These are phyloP conservation scores for Tulasnella sp. DNA, from an alignment of 768 basidiomycete species.

Conservation along the genomic window DNA sequence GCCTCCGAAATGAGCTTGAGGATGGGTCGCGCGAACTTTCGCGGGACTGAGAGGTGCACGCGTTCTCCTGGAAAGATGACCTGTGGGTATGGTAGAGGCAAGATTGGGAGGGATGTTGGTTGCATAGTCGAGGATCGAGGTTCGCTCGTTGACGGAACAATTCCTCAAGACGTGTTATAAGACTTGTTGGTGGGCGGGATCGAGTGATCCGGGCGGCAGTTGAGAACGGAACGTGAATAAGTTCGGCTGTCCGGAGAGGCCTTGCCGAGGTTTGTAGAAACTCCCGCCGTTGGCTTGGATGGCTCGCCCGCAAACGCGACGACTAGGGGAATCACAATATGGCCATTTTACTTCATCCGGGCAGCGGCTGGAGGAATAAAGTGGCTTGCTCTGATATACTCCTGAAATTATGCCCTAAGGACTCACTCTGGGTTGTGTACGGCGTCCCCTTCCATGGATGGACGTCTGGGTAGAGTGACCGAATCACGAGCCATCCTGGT, in stretches of 20 bases:
- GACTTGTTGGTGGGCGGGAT: background rate
- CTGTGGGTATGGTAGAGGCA: constrained; percentile 58
- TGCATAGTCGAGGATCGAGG: background rate
- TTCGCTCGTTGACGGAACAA: background rate
- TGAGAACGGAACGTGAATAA: background rate
- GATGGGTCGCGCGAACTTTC: constrained; percentile 49
- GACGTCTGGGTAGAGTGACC: too few species aligned
- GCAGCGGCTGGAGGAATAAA: too few species aligned
- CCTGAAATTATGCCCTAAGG: too few species aligned
- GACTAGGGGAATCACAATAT: too few species aligned
- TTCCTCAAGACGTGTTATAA: background rate
- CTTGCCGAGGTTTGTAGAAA: background rate
- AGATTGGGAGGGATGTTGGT: constrained; percentile 38
- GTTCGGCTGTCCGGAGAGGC: background rate
- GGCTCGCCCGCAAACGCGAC: too few species aligned
- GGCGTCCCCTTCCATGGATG: too few species aligned
- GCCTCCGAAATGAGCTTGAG: constrained; percentile 57
- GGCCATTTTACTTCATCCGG: too few species aligned
- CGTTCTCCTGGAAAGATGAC: constrained; percentile 65
- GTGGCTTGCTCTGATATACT: too few species aligned
- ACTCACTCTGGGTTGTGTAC: too few species aligned
- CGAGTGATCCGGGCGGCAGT: background rate
- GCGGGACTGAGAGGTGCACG: constrained; percentile 54
- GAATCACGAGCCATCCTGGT: too few species aligned
- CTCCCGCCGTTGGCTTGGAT: background rate